Percentiles rank a stretch among this genome's conserved stretches.
phyloP scores from a whole-genome alignment of 169 alveolate species.

The Neospora caninum region DNA sequence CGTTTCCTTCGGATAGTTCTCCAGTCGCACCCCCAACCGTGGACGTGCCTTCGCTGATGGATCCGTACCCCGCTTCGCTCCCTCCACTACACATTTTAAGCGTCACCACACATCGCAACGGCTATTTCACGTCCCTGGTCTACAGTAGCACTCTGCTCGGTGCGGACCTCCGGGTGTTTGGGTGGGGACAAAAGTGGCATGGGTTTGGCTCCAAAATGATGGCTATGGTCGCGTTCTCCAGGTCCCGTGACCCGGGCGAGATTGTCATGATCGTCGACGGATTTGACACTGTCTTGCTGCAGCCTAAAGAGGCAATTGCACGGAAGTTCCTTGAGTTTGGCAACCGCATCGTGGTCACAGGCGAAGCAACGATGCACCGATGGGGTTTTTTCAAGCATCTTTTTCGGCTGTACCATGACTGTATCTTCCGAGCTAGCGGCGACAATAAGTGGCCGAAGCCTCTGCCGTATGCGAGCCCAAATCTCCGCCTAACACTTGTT shows the following conservation, averaged over 20 bases:
- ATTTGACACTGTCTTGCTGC: constrained; percentile 35
- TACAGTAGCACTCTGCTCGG: constrained; percentile 24
- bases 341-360: constrained; percentile 38
- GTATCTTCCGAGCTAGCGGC: not conserved
- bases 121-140: constrained; percentile 34
- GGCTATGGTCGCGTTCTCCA: not conserved
- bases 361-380: constrained; percentile 19
- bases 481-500: constrained; percentile 8
- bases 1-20: not conserved
- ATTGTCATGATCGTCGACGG: constrained; percentile 46
- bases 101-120: constrained; percentile 50
- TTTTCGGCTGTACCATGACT: constrained; percentile 33
- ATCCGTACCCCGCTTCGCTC: not conserved
- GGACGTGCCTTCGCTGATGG: not conserved
- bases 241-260: constrained; percentile 39
- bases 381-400: not conserved
- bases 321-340: constrained; percentile 32
- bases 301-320: constrained; percentile 37
- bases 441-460: constrained; percentile 44
- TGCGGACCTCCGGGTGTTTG: not conserved
- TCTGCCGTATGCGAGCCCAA: constrained; percentile 1
- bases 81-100: constrained; percentile 40
- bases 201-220: constrained; percentile 35
- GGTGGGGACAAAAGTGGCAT: constrained; percentile 52
- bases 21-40: not conserved